Conservation (phyloP, 1,284 basidiomycete species). For the Moniliophthora roreri region DNA sequence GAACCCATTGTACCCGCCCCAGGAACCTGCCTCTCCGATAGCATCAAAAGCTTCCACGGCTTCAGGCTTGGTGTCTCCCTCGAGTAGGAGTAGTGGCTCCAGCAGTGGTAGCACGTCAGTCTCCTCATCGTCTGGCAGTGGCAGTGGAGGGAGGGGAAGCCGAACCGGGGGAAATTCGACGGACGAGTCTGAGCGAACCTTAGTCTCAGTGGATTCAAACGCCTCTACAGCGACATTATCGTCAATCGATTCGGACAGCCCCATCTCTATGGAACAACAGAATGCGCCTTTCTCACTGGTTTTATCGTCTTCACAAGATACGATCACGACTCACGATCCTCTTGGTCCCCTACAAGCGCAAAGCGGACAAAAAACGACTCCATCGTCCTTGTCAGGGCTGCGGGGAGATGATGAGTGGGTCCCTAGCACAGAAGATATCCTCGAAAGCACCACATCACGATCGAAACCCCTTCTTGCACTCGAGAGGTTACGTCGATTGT, state of each 20-base stretch:
- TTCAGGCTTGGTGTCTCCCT: conserved; percentile 10
- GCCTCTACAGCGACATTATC: neutral
- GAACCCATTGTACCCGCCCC: conserved; percentile 71
- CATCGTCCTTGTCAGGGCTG: conserved; percentile 20
- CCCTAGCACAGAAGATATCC: conserved; percentile 59
- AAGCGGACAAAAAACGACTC: neutral
- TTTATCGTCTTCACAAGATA: neutral
- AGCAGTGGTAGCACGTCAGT: conserved; percentile 14
- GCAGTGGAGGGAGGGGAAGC: conserved; percentile 3
- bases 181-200: conserved; percentile 30
- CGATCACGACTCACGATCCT: neutral
- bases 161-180: conserved; percentile 16
- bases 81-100: conserved; percentile 10
- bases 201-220: conserved; percentile 20
- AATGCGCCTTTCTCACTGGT: conserved; percentile 5
- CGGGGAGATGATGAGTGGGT: conserved; percentile 44
- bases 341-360: conserved; percentile 1
- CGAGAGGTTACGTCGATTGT: conserved; percentile 62
- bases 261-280: too few species aligned
- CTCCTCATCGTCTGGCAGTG: conserved; percentile 19
- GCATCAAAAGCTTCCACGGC: conserved; percentile 16
- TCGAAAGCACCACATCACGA: conserved; percentile 74
- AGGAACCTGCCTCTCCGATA: conserved; percentile 10
- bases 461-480: conserved; percentile 77
- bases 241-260: neutral